These are phyloP conservation scores for Chaetomiaceae sp. DNA, from an alignment of 2,329 filamentous ascomycete genomes.

Conservation along the genomic window DNA sequence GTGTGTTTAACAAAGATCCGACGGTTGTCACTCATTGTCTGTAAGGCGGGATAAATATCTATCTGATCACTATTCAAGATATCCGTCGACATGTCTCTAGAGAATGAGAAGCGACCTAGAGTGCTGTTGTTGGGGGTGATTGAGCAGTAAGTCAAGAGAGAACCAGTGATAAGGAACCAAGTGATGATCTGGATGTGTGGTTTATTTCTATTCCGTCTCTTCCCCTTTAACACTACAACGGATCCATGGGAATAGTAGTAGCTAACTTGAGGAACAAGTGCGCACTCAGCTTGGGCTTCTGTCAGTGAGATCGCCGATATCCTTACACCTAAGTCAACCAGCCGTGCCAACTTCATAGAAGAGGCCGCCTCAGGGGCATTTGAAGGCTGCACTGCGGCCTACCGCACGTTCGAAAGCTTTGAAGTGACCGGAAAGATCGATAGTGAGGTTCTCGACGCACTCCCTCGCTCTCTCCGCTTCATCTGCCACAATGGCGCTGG, in stretches of 20 bases:
- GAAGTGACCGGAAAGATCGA: constrained; percentile 66
- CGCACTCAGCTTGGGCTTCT: constrained; percentile 59
- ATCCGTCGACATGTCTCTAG: constrained; percentile 3
- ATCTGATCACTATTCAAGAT: too few relatives aligned
- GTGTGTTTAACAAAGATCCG: too few relatives aligned
- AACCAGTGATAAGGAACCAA: too few relatives aligned
- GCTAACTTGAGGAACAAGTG: constrained; percentile 41
- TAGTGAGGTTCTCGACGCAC: constrained; percentile 58
- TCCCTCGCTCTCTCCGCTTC: constrained; percentile 52
- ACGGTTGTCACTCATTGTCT: too few relatives aligned
- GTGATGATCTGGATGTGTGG: too few relatives aligned
- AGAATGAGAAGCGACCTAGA: constrained; percentile 38
- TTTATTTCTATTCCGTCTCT: background rate
- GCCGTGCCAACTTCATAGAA: constrained; percentile 62
- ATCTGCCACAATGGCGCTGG: constrained; percentile 68
- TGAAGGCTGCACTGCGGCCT: constrained; percentile 61
- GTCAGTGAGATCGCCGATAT: constrained; percentile 62
- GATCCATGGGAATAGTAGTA: background rate
- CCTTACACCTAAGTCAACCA: constrained; percentile 55
- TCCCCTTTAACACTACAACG: background rate
- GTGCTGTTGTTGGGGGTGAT: constrained; percentile 61
- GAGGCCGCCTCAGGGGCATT: constrained; percentile 63
- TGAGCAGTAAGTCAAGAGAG: constrained; percentile 59
- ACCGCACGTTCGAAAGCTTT: constrained; percentile 66
- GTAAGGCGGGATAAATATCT: too few relatives aligned